These are phyloP conservation scores for Auriculariales sp. DNA, from an alignment of 768 basidiomycete species.

Conservation along the genomic window DNA sequence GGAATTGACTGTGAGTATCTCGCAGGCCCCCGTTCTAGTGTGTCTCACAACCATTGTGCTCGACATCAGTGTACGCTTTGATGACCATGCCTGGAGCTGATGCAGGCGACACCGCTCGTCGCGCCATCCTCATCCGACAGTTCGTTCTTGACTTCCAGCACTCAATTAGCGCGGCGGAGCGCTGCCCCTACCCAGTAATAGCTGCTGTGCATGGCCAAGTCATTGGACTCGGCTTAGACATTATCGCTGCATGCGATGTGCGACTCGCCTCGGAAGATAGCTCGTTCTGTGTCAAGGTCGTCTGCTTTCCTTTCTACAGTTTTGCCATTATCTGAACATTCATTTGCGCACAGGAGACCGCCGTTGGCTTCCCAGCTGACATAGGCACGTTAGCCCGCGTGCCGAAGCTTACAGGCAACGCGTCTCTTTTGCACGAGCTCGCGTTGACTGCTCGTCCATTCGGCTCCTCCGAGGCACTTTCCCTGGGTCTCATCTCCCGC, in stretches of 20 bases:
- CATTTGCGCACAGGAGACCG: conserved; percentile 49
- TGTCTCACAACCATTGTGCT: background rate
- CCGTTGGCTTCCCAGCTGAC: conserved; percentile 77
- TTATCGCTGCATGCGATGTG: conserved; percentile 65
- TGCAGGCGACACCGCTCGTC: conserved; percentile 39
- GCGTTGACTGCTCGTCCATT: conserved; percentile 67
- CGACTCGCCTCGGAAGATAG: conserved; percentile 52
- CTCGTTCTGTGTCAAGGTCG: conserved; percentile 59
- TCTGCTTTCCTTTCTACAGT: conserved; percentile 7
- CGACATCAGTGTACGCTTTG: conserved; percentile 5
- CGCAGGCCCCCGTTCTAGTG: no score
- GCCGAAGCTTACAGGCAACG: conserved; percentile 64
- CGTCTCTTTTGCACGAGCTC: conserved; percentile 57
- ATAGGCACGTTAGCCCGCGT: conserved; percentile 75
- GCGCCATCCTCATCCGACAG: conserved; percentile 31
- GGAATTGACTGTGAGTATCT: conserved; percentile 57
- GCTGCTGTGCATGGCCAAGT: conserved; percentile 64
- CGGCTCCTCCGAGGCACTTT: conserved; percentile 46
- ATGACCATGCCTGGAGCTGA: background rate
- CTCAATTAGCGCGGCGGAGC: conserved; percentile 52
- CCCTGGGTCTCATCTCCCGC: conserved; percentile 59
- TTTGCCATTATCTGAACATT: no score
- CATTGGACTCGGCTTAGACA: conserved; percentile 67
- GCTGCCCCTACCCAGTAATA: conserved; percentile 71
- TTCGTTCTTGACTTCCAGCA: conserved; percentile 50